A percentile compares a stretch with the other conserved stretches of the same genome.
These are phyloP conservation scores for Colletotrichum incanum DNA, from an alignment of 2,329 filamentous ascomycete genomes.

Conservation along the genomic window DNA sequence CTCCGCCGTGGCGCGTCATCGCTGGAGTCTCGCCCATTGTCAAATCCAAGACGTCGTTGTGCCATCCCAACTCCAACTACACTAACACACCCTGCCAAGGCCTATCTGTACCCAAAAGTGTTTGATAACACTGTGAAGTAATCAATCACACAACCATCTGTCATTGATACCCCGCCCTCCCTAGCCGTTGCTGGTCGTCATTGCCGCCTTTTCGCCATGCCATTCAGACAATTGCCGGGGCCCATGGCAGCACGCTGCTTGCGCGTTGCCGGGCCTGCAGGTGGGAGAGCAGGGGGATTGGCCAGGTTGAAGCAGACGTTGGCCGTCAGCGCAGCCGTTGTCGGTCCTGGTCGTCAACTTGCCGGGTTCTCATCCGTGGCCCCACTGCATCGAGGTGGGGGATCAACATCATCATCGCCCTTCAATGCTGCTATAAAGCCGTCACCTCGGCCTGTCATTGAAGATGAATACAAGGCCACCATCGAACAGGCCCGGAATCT, in stretches of 20 bases:
- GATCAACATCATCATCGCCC: constrained; percentile 20
- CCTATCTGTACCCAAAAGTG: not conserved
- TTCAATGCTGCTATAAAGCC: constrained; percentile 34
- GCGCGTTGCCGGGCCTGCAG: constrained; percentile 22
- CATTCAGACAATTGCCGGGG: constrained; percentile 35
- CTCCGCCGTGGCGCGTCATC: constrained; percentile 20
- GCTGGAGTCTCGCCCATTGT: not conserved
- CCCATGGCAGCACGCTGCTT: constrained; percentile 33
- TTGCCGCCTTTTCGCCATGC: constrained; percentile 32
- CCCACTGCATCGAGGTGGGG: constrained; percentile 34
- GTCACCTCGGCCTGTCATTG: constrained; percentile 15
- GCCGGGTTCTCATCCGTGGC: constrained; percentile 34
- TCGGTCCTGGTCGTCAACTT: constrained; percentile 30
- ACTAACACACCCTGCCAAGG: constrained; percentile 8
- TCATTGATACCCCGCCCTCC: constrained; percentile 15
- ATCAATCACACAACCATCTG: not conserved
- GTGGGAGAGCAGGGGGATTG: constrained; percentile 15
- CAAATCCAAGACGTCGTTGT: not conserved
- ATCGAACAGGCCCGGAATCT: constrained; percentile 34
- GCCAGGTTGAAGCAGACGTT: constrained; percentile 28
- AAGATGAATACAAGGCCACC: constrained; percentile 29
- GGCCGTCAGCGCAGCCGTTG: constrained; percentile 24
- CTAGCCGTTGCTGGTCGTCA: not conserved
- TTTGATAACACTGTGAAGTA: constrained; percentile 29
- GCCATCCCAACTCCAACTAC: not conserved